Base-by-base conservation (phyloP, 1,284 basidiomycete species). In the Apiotrichum laibachii region DNA sequence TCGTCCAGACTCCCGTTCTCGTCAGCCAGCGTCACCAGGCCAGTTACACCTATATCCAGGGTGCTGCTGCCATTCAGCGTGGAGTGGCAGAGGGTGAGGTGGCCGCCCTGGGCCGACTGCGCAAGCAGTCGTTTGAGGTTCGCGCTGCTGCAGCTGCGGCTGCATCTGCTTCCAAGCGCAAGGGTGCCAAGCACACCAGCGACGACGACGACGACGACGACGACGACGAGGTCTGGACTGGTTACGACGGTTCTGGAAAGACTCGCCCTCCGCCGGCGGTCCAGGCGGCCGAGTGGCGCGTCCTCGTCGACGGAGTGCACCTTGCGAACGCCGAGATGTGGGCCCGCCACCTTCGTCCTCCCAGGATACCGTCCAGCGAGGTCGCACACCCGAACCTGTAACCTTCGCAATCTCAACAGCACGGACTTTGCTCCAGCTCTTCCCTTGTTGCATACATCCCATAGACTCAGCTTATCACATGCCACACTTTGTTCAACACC, bases 1-100 rank as follows among this genome's bases (percentile, higher is more conserved):
- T 59, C 53, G 37, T 46, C 19, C 57, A 48, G 34, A 59, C 53
- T 10, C 57, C 57, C 19, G 48, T 59, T 2, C 57, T 59, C 40
- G 53, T 55, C 18, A 35, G 46, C 5, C 48, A 54, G 35, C 57
- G 57, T 22, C 48, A 55, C 48, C 13, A 21, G 12, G 10, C 11
- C 1, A 21, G 52, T 2, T 59, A 59, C 53, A 59, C 57, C 1
- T 59, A 59, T 43, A 50, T 59, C 53, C 43, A 54, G 22, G 51
- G 51, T 1, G 46, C 57, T 0, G 57, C 51, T 2, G 37, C 37
- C 16, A 18, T 59, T 9, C 26, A 39, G 8, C 57, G 52, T 40
- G 39, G 10, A 4, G 47, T 50, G 0, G 31, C 22, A 7, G 57
- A 53, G 42, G 31, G 33, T 33, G 51, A 47, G 6, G 19, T 59